These are phyloP conservation scores for Serendipita sp. DNA, from an alignment of 768 basidiomycete species.

Conservation along the genomic window DNA sequence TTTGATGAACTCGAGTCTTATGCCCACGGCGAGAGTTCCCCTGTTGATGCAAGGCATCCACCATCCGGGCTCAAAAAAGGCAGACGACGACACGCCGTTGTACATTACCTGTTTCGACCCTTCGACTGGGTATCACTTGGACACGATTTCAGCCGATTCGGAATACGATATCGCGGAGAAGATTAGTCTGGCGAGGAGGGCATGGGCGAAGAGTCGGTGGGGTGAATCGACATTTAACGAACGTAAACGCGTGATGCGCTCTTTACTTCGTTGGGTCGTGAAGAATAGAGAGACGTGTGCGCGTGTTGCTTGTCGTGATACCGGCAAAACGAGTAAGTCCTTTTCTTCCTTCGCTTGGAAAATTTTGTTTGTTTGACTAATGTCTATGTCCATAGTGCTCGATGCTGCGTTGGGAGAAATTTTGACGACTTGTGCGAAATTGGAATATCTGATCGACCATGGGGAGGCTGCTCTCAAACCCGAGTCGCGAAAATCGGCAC, in stretches of 20 bases:
- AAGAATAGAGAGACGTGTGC: constrained; percentile 80
- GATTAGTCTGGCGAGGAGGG: constrained; percentile 44
- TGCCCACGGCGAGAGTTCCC: constrained; percentile 23
- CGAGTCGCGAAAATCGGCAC: constrained; percentile 47
- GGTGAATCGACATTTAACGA: constrained; percentile 64
- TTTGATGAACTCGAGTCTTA: constrained; percentile 33
- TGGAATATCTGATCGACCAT: constrained; percentile 80
- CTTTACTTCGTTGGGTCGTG: constrained; percentile 81
- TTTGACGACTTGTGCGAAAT: constrained; percentile 82
- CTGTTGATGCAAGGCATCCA: background rate
- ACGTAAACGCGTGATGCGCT: constrained; percentile 67
- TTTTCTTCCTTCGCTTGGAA: background rate
- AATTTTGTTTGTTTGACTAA: constrained; percentile 17
- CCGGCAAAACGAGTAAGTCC: constrained; percentile 78
- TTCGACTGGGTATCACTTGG: constrained; percentile 67
- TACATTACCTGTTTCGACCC: constrained; percentile 91
- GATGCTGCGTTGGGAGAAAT: constrained; percentile 93
- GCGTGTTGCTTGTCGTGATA: constrained; percentile 78
- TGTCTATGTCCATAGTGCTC: constrained; percentile 31
- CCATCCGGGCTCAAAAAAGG: background rate
- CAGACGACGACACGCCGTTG: constrained; percentile 1
- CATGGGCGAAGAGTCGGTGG: constrained; percentile 66
- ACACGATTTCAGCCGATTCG: constrained; percentile 60
- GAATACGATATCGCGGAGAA: constrained; percentile 55
- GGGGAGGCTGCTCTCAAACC: constrained; percentile 66